These are phyloP conservation scores for Astrephomene gubernaculifera DNA, from an alignment of 139 green algal genomes.

Conservation along the genomic window DNA sequence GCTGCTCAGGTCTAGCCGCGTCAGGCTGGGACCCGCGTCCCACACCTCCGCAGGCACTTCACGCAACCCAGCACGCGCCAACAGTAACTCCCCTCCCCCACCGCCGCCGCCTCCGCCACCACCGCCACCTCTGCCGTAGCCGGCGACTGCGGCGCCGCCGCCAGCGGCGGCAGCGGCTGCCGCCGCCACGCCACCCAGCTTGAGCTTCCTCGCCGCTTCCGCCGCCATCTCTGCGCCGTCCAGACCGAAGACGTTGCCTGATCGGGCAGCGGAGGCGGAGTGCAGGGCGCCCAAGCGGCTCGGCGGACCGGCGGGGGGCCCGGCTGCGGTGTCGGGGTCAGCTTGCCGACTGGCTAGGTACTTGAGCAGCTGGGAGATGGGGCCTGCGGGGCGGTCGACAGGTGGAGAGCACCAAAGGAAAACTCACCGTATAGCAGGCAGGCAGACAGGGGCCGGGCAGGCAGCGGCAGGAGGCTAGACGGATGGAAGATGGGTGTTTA, in stretches of 20 bases:
- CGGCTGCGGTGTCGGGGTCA: background rate
- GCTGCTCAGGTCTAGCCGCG: constrained; percentile 54
- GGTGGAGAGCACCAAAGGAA: background rate
- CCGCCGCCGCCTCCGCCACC: too few species aligned
- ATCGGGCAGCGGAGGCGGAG: background rate
- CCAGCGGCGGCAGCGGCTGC: constrained; percentile 1
- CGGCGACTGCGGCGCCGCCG: constrained; percentile 20
- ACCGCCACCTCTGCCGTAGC: too few species aligned
- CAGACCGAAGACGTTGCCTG: constrained; percentile 48
- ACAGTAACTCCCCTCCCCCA: constrained; percentile 33
- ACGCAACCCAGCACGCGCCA: constrained; percentile 36
- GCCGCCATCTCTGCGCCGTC: constrained; percentile 38
- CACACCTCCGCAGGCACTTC: constrained; percentile 44
- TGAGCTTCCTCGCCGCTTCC: constrained; percentile 41
- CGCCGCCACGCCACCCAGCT: background rate
- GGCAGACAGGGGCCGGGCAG: too few species aligned
- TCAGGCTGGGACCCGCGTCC: background rate
- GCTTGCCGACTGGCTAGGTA: constrained; percentile 47
- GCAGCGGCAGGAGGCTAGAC: too few species aligned
- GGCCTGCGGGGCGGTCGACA: constrained; percentile 26
- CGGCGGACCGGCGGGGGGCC: background rate
- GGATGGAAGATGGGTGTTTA: background rate
- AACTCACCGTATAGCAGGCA: background rate
- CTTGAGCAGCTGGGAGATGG: constrained; percentile 56
- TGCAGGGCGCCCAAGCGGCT: constrained; percentile 21